Evolutionary conservation across 345 rosid genomes (phyloP).

Genomic region (Heritiera fomes): DNA sequence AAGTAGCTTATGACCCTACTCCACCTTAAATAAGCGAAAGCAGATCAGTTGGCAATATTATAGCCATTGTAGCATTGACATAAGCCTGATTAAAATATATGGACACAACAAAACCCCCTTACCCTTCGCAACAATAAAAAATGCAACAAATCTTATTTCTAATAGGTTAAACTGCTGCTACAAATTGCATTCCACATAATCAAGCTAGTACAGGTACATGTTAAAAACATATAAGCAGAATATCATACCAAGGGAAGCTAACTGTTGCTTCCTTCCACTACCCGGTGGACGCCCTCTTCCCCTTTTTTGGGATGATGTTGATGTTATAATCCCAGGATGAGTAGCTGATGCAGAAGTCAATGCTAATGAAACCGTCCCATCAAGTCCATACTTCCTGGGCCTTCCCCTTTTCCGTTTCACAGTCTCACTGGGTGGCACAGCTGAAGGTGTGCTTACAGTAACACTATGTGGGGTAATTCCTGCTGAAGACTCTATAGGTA

Average conservation of each 20-base stretch:
- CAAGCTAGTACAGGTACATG: background rate
- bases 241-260: conserved; percentile 61
- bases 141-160: background rate
- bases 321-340: conserved; percentile 50
- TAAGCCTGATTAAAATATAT: conserved; percentile 4
- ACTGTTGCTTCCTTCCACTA: conserved; percentile 73
- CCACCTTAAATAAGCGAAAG: background rate
- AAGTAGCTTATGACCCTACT: background rate
- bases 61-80: background rate
- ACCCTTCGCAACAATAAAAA: background rate
- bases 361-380: conserved; percentile 74
- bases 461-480: conserved; percentile 54
- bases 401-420: conserved; percentile 83
- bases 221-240: background rate
- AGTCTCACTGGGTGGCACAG: conserved; percentile 48
- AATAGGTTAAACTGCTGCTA: background rate
- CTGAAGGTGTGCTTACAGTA: conserved; percentile 51
- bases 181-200: background rate
- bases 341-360: conserved; percentile 66
- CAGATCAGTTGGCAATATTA: background rate
- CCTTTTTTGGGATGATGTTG: conserved; percentile 68
- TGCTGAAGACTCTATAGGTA: conserved; percentile 57
- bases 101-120: background rate
- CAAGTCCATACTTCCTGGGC: conserved; percentile 86
- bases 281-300: conserved; percentile 96